phyloP scores from a whole-genome alignment of 306 rosid species.

The Potentilla sterilis region DNA sequence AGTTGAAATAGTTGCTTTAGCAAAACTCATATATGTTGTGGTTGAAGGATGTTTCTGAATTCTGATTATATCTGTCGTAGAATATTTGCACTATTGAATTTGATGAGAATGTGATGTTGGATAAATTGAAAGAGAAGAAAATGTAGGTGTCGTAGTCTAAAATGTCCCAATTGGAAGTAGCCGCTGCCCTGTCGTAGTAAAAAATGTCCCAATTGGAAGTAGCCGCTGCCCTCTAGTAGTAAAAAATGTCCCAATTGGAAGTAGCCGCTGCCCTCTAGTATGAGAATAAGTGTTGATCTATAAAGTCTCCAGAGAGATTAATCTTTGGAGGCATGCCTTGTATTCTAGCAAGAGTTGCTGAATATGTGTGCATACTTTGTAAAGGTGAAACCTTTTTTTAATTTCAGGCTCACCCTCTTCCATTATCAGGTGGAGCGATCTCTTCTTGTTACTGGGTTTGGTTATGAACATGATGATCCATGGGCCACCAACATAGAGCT shows the following conservation, averaged over 20 bases:
- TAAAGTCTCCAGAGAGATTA: background rate
- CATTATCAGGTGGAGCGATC: slow-evolving; percentile 70
- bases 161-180: background rate
- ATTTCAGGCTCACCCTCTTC: slow-evolving; percentile 14
- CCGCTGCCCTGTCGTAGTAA: background rate
- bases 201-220: background rate
- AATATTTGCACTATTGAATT: background rate
- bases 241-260: background rate
- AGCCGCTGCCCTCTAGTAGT: background rate
- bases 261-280: background rate
- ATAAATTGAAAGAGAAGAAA: background rate
- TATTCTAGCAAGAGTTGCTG: background rate
- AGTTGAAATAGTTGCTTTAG: background rate
- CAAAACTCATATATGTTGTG: background rate
- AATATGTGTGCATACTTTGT: background rate
- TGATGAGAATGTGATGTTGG: background rate
- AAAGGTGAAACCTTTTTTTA: background rate
- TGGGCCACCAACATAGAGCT: slow-evolving; percentile 88
- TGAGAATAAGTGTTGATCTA: background rate
- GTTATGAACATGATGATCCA: slow-evolving; percentile 91
- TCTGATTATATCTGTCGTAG: slow-evolving; percentile 5
- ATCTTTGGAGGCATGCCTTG: background rate
- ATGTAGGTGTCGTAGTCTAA: background rate
- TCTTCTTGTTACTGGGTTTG: slow-evolving; percentile 95
- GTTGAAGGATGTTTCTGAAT: background rate